Base-by-base conservation (phyloP, 2,329 filamentous ascomycete genomes). In the Scedosporium dehoogii region DNA sequence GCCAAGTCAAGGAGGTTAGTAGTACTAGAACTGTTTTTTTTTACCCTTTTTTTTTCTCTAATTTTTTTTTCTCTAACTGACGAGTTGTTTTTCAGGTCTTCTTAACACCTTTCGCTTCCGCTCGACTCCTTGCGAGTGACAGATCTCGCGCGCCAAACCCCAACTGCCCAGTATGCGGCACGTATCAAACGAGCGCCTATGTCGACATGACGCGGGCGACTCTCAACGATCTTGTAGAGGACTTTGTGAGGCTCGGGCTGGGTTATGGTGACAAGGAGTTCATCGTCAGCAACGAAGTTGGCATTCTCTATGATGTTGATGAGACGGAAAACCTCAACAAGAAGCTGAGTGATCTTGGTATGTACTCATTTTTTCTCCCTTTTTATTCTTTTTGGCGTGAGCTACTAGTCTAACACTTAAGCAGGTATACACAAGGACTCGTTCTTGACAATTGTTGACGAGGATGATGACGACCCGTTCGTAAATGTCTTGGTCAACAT, bases 301-400 rank as follows among this genome's bases (percentile, higher is more conserved):
- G 88, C 59, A 80, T 92, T n/a, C 80, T 97, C 51, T 97, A 96
- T 69, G 94, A 97, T 69, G 84, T 87, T 0, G 94, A 97, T 62
- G 85, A 96, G 69, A 91, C 91, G 4, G 90, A 96, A 63, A 96
- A 97, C 69, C 77, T 97, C 1, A 74, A 79, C 1, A 96, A 91
- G 77, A 92, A 89, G 64, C 81, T 99, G 59, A 80, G 75, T 27
- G 90, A 96, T 21, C 80, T 97, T 7, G 90, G 85, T 84, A 78
- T 68, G 76, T 60, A 14, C 33, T 62, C 59, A 18, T 27, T 62
- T 62, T 4, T 33, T 44, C 65, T 58, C 46, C 14, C 27, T 16
- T 46, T 66, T 61, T 65, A 62, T 16, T 44, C 27, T 10, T 4
- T 27, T 27, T 42, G 14, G 12, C 23, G 38, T 29, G 56, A 21